Evolutionary conservation across 495 filamentous ascomycete species (phyloP).

Genomic region (Penicillium mononematosum): DNA sequence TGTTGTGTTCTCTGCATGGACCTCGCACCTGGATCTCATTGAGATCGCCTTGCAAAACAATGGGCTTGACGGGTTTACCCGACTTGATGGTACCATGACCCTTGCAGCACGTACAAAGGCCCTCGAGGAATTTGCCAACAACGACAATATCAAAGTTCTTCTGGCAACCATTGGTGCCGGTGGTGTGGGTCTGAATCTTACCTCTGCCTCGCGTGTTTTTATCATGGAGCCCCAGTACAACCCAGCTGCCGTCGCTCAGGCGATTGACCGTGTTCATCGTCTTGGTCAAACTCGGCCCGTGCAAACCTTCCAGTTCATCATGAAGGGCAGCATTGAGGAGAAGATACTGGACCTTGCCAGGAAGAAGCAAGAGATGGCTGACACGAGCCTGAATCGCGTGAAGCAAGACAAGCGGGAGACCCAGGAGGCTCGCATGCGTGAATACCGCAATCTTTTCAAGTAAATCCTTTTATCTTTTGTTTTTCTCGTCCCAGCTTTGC

Average conservation of each 20-base stretch:
- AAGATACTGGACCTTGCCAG: slow-evolving; percentile 85
- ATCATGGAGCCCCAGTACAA: slow-evolving; percentile 99
- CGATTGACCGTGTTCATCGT: slow-evolving; percentile 90
- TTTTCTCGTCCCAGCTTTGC: neutral
- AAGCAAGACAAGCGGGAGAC: slow-evolving; percentile 73
- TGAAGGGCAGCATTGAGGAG: slow-evolving; percentile 87
- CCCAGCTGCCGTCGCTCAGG: slow-evolving; percentile 90
- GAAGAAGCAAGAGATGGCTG: slow-evolving; percentile 87
- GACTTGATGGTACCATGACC: slow-evolving; percentile 85
- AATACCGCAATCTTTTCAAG: slow-evolving; percentile 79
- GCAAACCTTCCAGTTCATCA: slow-evolving; percentile 78
- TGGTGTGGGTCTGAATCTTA: slow-evolving; percentile 89
- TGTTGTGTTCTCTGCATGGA: slow-evolving; percentile 94
- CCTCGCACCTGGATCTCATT: slow-evolving; percentile 89
- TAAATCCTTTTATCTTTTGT: slow-evolving; percentile 29
- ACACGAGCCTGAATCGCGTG: slow-evolving; percentile 72
- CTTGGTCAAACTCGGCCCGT: slow-evolving; percentile 87
- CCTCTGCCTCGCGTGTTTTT: slow-evolving; percentile 78
- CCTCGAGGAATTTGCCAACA: slow-evolving; percentile 73
- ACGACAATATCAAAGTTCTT: slow-evolving; percentile 70
- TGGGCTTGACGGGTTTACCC: slow-evolving; percentile 61
- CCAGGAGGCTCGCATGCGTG: slow-evolving; percentile 71
- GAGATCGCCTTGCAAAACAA: slow-evolving; percentile 73
- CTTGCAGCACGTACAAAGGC: slow-evolving; percentile 67
- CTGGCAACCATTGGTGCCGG: slow-evolving; percentile 91